Conservation (phyloP, 441 rosid species). For the Kokia cookei region DNA sequence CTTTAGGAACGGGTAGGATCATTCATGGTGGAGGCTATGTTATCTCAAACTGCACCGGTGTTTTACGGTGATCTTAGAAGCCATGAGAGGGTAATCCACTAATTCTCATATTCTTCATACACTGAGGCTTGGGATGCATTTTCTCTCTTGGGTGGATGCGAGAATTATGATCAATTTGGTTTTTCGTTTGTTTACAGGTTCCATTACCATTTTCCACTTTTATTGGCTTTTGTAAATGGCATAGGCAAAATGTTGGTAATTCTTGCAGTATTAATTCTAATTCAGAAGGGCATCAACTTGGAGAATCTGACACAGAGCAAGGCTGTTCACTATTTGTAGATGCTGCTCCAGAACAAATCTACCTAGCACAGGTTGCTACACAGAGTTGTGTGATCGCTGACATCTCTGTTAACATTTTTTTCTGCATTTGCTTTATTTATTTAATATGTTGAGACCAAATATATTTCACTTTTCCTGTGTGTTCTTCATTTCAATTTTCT, state of each 20-base stretch:
- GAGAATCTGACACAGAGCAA: slow-evolving; percentile 18
- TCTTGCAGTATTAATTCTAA: slow-evolving; percentile 11
- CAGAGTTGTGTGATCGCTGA: background rate
- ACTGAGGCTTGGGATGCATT: background rate
- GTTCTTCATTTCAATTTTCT: background rate
- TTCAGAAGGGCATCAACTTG: slow-evolving; percentile 15
- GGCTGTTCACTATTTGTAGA: slow-evolving; percentile 22
- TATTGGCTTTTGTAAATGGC: slow-evolving; percentile 56
- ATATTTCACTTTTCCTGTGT: background rate
- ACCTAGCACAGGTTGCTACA: slow-evolving; percentile 72
- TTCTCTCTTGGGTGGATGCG: background rate
- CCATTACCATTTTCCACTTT: slow-evolving; percentile 70
- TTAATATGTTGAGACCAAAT: background rate
- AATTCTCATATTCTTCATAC: slow-evolving; percentile 14
- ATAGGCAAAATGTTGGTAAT: slow-evolving; percentile 21
- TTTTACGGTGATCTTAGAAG: slow-evolving; percentile 88
- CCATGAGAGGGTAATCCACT: slow-evolving; percentile 75
- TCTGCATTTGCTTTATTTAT: background rate
- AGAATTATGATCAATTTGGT: background rate
- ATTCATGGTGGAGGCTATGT: slow-evolving; percentile 67
- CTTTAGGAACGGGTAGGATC: slow-evolving; percentile 65
- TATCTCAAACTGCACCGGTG: slow-evolving; percentile 65
- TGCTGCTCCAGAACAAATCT: slow-evolving; percentile 47
- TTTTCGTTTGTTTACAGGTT: slow-evolving; percentile 36
- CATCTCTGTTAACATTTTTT: background rate